phyloP scores from a whole-genome alignment of 2,329 filamentous ascomycete genomes.

The Alternaria atra region DNA sequence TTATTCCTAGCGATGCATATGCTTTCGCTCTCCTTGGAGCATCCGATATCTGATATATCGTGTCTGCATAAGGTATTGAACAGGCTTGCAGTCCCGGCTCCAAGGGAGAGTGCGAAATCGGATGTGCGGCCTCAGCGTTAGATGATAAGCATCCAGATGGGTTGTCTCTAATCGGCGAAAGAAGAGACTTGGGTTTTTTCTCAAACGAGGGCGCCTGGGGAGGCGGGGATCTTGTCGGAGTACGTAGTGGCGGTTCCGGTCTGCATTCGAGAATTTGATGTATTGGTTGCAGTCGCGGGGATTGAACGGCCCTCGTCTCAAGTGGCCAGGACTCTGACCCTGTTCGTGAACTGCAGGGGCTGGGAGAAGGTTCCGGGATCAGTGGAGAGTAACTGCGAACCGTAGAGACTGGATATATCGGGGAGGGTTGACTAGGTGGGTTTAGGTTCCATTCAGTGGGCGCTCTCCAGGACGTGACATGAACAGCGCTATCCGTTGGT shows the following conservation, averaged over 20 bases:
- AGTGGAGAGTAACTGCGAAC: slow-evolving; percentile 36
- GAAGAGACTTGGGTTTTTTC: background rate
- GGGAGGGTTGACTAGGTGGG: slow-evolving; percentile 6
- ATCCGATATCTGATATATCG: slow-evolving; percentile 25
- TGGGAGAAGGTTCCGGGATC: slow-evolving; percentile 43
- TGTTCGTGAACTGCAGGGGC: slow-evolving; percentile 20
- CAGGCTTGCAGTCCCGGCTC: background rate
- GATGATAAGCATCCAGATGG: background rate
- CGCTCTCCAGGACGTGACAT: slow-evolving; percentile 36
- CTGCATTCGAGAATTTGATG: slow-evolving; percentile 19
- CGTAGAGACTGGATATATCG: slow-evolving; percentile 8
- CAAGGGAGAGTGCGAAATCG: background rate
- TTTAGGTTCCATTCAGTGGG: slow-evolving; percentile 37
- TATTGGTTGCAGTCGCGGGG: slow-evolving; percentile 30
- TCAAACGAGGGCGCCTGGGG: background rate
- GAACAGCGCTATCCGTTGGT: slow-evolving; percentile 13
- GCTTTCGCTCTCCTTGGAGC: slow-evolving; percentile 34
- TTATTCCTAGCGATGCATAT: slow-evolving; percentile 30
- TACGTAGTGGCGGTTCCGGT: slow-evolving; percentile 27
- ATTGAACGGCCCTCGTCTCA: slow-evolving; percentile 11
- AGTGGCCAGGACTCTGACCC: slow-evolving; percentile 22
- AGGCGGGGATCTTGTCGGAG: slow-evolving; percentile 31
- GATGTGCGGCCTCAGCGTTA: background rate
- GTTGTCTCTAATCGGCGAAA: background rate
- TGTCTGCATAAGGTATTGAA: slow-evolving; percentile 2